Percentiles rank a stretch among this genome's conserved stretches.
Evolutionary conservation across 495 filamentous ascomycete genomes (phyloP).

Genomic region (Tuber magnatum): DNA sequence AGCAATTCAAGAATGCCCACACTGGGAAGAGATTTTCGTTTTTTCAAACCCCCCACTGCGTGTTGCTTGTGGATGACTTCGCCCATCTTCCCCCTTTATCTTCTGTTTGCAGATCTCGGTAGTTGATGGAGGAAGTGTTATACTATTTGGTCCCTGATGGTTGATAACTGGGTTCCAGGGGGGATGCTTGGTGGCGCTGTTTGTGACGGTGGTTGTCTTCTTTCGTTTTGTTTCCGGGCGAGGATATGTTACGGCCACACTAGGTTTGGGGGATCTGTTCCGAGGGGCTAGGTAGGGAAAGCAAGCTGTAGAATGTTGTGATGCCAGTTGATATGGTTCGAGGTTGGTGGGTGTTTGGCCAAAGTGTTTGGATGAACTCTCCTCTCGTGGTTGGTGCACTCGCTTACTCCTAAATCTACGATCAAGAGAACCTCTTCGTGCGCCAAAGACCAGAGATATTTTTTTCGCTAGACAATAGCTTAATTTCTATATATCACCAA

Average conservation of each 20-base stretch:
- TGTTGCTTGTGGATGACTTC: neutral
- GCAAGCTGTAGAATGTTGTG: neutral
- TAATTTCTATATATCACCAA: neutral
- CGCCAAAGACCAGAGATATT: neutral
- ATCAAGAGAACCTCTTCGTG: neutral
- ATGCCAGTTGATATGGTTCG: neutral
- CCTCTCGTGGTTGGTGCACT: neutral
- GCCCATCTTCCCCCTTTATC: neutral
- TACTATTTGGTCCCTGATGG: neutral
- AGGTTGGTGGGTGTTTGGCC: neutral
- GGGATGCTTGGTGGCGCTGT: neutral
- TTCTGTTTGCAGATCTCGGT: neutral
- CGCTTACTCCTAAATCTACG: neutral
- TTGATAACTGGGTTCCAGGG: neutral
- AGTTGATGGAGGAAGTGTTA: neutral
- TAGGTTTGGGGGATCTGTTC: neutral
- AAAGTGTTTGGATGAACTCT: neutral
- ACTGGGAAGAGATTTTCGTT: no score
- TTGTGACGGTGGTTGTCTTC: neutral
- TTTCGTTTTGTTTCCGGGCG: neutral
- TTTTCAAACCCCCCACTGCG: neutral
- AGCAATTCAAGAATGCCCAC: neutral
- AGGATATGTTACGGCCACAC: neutral
- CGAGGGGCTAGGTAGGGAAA: neutral
- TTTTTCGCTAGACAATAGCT: neutral